Evolutionary conservation across 2,329 filamentous ascomycete genomes (phyloP).

Genomic region (Diplodia scrobiculata): DNA sequence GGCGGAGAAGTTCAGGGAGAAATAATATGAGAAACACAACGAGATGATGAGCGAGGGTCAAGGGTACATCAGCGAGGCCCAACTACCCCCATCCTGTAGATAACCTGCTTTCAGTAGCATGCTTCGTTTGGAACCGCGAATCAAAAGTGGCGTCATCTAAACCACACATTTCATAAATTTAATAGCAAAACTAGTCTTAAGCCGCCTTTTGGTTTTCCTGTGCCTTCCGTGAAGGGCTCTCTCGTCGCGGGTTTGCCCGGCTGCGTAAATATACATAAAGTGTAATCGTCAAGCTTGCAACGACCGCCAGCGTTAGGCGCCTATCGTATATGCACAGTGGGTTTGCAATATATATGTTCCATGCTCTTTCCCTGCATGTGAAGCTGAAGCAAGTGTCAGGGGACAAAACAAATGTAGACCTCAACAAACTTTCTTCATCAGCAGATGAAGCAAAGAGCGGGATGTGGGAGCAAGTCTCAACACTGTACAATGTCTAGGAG

Average conservation of each 20-base stretch:
- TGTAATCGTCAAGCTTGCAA: neutral
- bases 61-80: neutral
- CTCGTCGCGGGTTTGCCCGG: no score
- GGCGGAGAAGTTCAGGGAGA: neutral
- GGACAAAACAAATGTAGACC: no score
- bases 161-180: neutral
- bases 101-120: conserved; percentile 21
- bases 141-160: conserved; percentile 1
- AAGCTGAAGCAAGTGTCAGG: no score
- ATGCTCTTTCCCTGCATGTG: no score
- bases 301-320: neutral
- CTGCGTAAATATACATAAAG: no score
- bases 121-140: conserved; percentile 11
- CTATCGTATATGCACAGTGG: neutral
- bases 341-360: no score
- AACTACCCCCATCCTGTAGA: neutral
- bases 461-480: no score
- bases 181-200: neutral
- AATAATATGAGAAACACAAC: neutral
- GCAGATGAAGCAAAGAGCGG: no score
- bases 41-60: neutral
- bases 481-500: no score
- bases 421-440: no score
- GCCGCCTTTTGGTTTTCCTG: neutral
- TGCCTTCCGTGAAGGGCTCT: neutral